Base-by-base conservation (phyloP, 2,329 filamentous ascomycete genomes). In the Penicillium italicum region DNA sequence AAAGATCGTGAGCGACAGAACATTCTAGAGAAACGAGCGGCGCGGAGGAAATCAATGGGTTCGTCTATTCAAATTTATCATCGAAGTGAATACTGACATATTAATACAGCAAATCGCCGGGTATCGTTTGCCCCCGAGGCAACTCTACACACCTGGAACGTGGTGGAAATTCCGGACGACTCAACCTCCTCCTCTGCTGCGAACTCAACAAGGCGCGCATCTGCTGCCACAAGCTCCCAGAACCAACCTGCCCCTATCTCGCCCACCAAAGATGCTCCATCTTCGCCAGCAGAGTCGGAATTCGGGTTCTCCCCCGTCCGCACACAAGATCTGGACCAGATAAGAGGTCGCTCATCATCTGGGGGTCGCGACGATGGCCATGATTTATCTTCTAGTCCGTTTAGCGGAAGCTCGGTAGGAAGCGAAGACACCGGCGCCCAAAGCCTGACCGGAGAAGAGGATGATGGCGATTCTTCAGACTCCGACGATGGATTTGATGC, bases 71-170 rank as follows among this genome's bases (percentile, higher is more conserved):
- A 20, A 16, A 10, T 14, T 16, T 16, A 20, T 28, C 14, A n/a
- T 12, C 10, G 8, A 26, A 34, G 0, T 16, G 28, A 33, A 22
- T 33, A 46, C 64, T 70, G 53, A 71, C 50, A 53, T 46, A 55
- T 51, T 43, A 34, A 52, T 34, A 38, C 57, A 82, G 83, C 93
- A 45, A 96, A 94, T 71, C 86, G 94, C 67, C 86, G 94, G 69
- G 94, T 99, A 33, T 97, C 93, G 0, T 99, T 99, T 74, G 94
- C 94, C 5, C 94, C 94, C 1, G 94, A 99, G 75, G 94, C 94
- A 12, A 99, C 94, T 4, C 81, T 99, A 34, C 94, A 99, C 71
- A 99, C 94, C 0, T 97, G 96, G 82, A 92, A 97, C 69, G 92
- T 94, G 53, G 85, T 97, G 42, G 93, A 97, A 68, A 89, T 92